Evolutionary conservation across 176 grass and related monocot genomes (phyloP), one percentile per base, ranked within the genome.

Genomic region (Leersia perrieri): DNA sequence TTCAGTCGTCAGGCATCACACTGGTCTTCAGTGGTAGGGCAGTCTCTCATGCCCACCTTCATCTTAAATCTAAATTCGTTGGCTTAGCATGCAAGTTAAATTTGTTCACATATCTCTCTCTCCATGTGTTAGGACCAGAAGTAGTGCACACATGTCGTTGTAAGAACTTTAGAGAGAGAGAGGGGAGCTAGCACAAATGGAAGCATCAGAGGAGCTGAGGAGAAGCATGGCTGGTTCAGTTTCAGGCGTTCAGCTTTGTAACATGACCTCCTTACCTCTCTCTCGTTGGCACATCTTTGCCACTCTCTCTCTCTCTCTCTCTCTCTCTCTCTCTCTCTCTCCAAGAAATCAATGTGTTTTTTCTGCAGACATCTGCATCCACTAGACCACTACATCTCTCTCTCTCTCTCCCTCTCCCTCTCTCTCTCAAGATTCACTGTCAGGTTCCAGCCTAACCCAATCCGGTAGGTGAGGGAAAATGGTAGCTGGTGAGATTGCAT

Each of bases 381-480:
- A 49, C 23, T 23, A 20, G 20, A 33, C n/a, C n/a, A n/a, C n/a
- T n/a, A n/a, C n/a, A n/a, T n/a, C n/a, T n/a, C n/a, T n/a, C n/a
- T n/a, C n/a, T n/a, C n/a, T n/a, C n/a, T n/a, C n/a, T n/a, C n/a
- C n/a, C n/a, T n/a, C n/a, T n/a, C n/a, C n/a, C n/a, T 45, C 28
- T 58, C 32, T 80, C 36, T 71, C 61, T 74, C 10, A 53, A 55
- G 51, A 71, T 45, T 45, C 68, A 45, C 36, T 3, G 49, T 33
- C 47, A 67, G 22, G 33, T 26, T 74, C 11, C 40, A 68, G 45
- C 18, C 42, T 33, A 72, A 71, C 22, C 42, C 72, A 66, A 82
- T 71, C 77, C 66, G 83, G 82, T 85, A 78, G 88, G 82, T 73
- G 72, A 70, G 72, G 35, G 58, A 30, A 76, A 89, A 85, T 42